A percentile compares a stretch with the other conserved stretches of the same genome.
Evolutionary conservation across 495 filamentous ascomycete genomes (phyloP).

Genomic region (Astrocystis sublimbata): DNA sequence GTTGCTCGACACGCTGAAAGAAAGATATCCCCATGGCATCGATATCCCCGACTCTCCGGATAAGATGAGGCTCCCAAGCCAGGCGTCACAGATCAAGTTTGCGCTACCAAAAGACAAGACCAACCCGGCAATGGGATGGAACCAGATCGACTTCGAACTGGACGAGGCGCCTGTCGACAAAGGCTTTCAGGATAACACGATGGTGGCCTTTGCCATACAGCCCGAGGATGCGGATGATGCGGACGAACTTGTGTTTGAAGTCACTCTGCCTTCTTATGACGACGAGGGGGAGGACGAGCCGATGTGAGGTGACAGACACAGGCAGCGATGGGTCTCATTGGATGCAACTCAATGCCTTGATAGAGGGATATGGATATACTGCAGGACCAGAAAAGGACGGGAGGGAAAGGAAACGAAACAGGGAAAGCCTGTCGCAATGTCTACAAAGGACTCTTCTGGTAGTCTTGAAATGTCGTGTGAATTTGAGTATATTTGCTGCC

Average conservation of each 20-base stretch:
- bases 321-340: background rate
- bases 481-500: too few species aligned
- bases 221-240: constrained; percentile 45
- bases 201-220: constrained; percentile 70
- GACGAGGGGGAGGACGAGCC: constrained; percentile 23
- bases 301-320: constrained; percentile 3
- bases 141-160: constrained; percentile 33
- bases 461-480: too few species aligned
- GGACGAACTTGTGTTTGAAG: constrained; percentile 63
- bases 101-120: constrained; percentile 34
- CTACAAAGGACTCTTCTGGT: too few species aligned
- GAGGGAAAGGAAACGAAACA: too few species aligned
- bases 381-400: too few species aligned
- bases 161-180: constrained; percentile 42
- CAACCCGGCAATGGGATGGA: constrained; percentile 45
- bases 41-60: constrained; percentile 22
- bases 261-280: constrained; percentile 62
- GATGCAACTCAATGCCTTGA: too few species aligned
- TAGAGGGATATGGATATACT: too few species aligned
- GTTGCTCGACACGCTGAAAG: constrained; percentile 56
- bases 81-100: constrained; percentile 43
- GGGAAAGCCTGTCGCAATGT: too few species aligned
- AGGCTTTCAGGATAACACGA: constrained; percentile 54
- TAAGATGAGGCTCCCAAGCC: constrained; percentile 38
- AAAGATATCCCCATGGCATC: constrained; percentile 53